phyloP scores from a whole-genome alignment of 352 stramenopile species.

The Pythium sp. region DNA sequence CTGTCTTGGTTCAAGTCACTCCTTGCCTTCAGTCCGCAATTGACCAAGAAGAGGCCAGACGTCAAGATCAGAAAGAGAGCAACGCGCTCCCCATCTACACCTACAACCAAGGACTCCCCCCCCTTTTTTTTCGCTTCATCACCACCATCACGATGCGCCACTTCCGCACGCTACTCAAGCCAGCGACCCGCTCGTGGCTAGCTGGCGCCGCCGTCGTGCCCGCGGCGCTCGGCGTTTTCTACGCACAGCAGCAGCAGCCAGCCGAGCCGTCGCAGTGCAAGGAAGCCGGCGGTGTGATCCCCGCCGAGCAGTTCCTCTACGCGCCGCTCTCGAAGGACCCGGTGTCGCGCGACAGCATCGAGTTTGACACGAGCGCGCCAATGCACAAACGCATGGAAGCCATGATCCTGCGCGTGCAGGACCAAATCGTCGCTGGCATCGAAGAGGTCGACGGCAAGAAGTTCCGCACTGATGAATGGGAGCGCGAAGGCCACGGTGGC shows the following conservation, averaged over 20 bases:
- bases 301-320: constrained; percentile 62
- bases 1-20: background rate
- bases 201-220: constrained; percentile 23
- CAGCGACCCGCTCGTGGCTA: constrained; percentile 27
- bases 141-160: constrained; percentile 6
- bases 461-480: constrained; percentile 96
- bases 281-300: constrained; percentile 26
- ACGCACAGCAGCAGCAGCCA: constrained; percentile 19
- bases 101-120: background rate
- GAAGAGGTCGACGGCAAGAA: constrained; percentile 91
- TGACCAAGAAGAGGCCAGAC: constrained; percentile 3
- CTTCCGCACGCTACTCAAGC: constrained; percentile 18
- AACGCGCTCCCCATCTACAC: background rate
- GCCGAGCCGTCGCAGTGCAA: constrained; percentile 30
- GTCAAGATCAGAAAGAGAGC: background rate
- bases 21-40: background rate
- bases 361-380: constrained; percentile 69
- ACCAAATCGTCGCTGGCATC: constrained; percentile 87
- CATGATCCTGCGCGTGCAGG: constrained; percentile 76
- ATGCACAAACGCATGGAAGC: constrained; percentile 79
- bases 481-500: constrained; percentile 91
- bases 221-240: constrained; percentile 26
- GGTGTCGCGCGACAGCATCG: constrained; percentile 55
- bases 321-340: constrained; percentile 61
- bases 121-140: background rate